Conservation (phyloP, 805 yeast species). For the Dipodascopsis uninucleata region DNA sequence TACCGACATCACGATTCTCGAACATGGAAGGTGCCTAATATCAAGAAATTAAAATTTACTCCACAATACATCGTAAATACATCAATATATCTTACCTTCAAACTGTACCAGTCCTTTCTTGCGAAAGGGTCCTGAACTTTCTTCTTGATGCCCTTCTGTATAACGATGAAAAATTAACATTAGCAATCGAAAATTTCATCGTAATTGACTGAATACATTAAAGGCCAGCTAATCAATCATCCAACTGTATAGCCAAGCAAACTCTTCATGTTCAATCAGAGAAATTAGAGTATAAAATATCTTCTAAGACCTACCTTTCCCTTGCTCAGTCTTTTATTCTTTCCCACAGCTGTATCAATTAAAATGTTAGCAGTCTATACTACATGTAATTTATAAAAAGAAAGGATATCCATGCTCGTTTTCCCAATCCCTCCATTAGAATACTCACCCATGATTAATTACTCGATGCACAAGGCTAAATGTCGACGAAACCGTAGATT, state of each 20-base stretch:
- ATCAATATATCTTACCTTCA: constrained; percentile 12
- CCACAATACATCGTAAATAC: not conserved
- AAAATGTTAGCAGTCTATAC: not conserved
- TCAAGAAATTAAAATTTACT: not conserved
- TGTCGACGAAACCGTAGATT: no score
- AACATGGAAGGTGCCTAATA: constrained; percentile 91
- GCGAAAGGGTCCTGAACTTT: constrained; percentile 99
- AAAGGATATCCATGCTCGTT: not conserved
- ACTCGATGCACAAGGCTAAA: no score
- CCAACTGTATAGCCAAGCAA: no score
- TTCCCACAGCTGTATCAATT: constrained; percentile 68
- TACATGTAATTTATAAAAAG: not conserved
- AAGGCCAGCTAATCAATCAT: no score
- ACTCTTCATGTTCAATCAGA: no score
- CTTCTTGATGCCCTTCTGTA: constrained; percentile 92
- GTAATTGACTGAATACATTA: no score
- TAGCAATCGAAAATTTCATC: constrained; percentile 59
- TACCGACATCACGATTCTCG: constrained; percentile 98
- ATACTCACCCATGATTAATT: constrained; percentile 25
- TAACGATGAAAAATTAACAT: not conserved
- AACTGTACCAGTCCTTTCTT: constrained; percentile 83
- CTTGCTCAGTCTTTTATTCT: constrained; percentile 78
- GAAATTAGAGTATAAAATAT: not conserved
- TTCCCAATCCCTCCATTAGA: not conserved
- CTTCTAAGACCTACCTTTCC: constrained; percentile 46